Evolutionary conservation across 1,284 basidiomycete species (phyloP).

Genomic region (Butyriboletus appendiculatus): DNA sequence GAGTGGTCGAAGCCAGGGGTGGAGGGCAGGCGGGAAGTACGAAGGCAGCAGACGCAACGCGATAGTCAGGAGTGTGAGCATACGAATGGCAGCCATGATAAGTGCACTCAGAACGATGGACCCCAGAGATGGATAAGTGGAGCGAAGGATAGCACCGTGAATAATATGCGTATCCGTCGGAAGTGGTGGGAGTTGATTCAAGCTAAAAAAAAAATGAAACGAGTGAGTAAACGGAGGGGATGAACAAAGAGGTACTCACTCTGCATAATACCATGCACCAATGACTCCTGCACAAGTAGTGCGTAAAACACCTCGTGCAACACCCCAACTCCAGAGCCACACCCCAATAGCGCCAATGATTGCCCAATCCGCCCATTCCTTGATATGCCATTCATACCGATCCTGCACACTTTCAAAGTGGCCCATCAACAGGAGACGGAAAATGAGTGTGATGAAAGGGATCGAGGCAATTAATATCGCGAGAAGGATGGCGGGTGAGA

Average conservation of each 20-base stretch:
- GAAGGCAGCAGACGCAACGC: conserved; percentile 56
- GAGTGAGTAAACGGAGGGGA: not conserved
- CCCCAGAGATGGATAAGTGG: conserved; percentile 81
- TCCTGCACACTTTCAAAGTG: conserved; percentile 47
- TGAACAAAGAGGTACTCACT: conserved; percentile 47
- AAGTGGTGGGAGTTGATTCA: conserved; percentile 47
- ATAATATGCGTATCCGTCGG: conserved; percentile 69
- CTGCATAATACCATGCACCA: conserved; percentile 91
- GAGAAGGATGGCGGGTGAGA: conserved; percentile 80
- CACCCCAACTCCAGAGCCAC: conserved; percentile 93
- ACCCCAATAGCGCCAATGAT: conserved; percentile 67
- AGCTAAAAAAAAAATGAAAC: conserved; percentile 38
- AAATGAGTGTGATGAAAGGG: conserved; percentile 85
- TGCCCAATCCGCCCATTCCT: conserved; percentile 82
- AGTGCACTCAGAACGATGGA: conserved; percentile 77
- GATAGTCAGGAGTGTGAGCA: conserved; percentile 49
- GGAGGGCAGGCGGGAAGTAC: conserved; percentile 48
- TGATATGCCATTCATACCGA: conserved; percentile 69
- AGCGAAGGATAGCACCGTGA: conserved; percentile 76
- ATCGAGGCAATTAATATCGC: conserved; percentile 72
- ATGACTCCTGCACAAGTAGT: conserved; percentile 83
- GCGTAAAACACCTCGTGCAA: conserved; percentile 79
- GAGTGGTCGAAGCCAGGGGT: conserved; percentile 44
- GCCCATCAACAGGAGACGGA: conserved; percentile 78
- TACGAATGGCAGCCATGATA: conserved; percentile 70